Evolutionary conservation across 352 stramenopile genomes (phyloP).

Genomic region (Plasmopara halstedii): DNA sequence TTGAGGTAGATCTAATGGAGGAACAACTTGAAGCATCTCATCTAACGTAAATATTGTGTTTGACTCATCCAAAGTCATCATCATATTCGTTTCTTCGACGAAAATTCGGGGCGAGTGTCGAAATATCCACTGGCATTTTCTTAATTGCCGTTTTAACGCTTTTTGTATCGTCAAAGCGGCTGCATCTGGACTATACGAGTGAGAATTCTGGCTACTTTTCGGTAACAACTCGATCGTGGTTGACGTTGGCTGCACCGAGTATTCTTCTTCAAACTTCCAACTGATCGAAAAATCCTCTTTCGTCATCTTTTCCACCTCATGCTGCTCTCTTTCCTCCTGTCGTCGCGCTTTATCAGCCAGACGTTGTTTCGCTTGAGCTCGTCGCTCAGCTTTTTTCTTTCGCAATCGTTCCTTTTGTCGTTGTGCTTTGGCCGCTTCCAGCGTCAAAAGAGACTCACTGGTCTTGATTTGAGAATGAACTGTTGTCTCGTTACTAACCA

Average conservation of each 20-base stretch:
- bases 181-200: slow-evolving; percentile 1
- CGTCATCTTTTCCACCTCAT: slow-evolving; percentile 6
- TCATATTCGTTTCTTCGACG: slow-evolving; percentile 24
- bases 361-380: slow-evolving; percentile 36
- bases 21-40: slow-evolving; percentile 5
- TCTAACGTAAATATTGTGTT: too few species aligned
- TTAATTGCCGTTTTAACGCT: slow-evolving; percentile 36
- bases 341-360: slow-evolving; percentile 14
- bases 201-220: slow-evolving; percentile 1
- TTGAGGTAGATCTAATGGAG: slow-evolving; percentile 4
- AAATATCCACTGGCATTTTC: slow-evolving; percentile 32
- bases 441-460: too few species aligned
- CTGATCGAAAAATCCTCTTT: slow-evolving; percentile 5
- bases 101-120: slow-evolving; percentile 39
- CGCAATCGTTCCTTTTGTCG: slow-evolving; percentile 36
- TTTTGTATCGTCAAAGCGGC: slow-evolving; percentile 40
- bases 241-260: neutral
- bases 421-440: slow-evolving; percentile 21
- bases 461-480: too few species aligned
- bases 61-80: too few species aligned
- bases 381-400: slow-evolving; percentile 45
- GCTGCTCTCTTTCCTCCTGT: slow-evolving; percentile 15
- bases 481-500: slow-evolving; percentile 7
- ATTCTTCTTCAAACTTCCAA: neutral
- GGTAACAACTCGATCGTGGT: slow-evolving; percentile 1